Evolutionary conservation across 2,329 filamentous ascomycete genomes (phyloP).

Genomic region (Trichoderma atroviride): DNA sequence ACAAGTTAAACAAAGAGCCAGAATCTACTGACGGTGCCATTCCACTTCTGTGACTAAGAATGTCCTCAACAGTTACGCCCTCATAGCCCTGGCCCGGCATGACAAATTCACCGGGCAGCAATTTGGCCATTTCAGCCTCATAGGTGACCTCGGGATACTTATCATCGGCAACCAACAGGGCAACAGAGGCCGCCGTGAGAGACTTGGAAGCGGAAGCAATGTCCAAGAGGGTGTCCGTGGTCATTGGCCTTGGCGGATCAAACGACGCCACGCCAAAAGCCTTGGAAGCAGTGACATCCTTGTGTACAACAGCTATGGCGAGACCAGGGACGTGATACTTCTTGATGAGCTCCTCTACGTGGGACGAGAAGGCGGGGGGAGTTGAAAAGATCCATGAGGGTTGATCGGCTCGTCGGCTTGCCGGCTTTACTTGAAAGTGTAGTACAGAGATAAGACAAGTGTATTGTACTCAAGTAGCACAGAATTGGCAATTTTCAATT

Average conservation of each 20-base stretch:
- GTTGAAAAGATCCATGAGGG: conserved; percentile 11
- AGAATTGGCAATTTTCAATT: neutral
- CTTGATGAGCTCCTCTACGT: conserved; percentile 29
- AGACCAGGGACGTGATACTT: conserved; percentile 33
- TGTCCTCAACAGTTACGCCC: conserved; percentile 33
- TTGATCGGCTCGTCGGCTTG: neutral
- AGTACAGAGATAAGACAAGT: neutral
- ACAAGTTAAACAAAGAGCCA: neutral
- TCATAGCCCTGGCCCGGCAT: conserved; percentile 31
- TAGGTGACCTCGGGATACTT: conserved; percentile 32
- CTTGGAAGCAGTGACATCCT: conserved; percentile 29
- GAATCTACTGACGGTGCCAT: conserved; percentile 30
- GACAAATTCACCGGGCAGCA: conserved; percentile 36
- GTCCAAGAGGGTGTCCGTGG: conserved; percentile 36
- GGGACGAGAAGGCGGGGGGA: conserved; percentile 29
- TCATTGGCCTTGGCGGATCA: conserved; percentile 29
- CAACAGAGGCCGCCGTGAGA: conserved; percentile 35
- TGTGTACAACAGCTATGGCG: conserved; percentile 32
- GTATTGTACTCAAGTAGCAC: neutral
- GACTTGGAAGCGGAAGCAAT: conserved; percentile 36
- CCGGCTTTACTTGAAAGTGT: neutral
- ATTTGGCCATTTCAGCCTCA: conserved; percentile 32
- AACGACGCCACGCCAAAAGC: conserved; percentile 33
- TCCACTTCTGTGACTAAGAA: conserved; percentile 35
- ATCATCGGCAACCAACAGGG: conserved; percentile 33